Conservation (phyloP, 2,329 filamentous ascomycete species). For the Arthrobotrys sinensis region DNA sequence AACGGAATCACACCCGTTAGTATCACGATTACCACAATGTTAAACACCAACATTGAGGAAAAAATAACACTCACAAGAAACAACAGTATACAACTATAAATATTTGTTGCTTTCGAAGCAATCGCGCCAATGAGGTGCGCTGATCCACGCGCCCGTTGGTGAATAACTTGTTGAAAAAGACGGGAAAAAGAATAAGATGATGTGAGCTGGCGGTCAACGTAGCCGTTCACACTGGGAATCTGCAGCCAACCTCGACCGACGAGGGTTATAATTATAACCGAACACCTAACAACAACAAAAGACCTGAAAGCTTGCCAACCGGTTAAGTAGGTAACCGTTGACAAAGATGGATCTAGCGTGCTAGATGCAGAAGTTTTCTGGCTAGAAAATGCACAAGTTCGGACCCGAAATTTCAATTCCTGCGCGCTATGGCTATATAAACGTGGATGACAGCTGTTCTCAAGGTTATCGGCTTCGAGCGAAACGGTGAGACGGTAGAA, state of each 20-base stretch:
- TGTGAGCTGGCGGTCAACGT: slow-evolving; percentile 55
- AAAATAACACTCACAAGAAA: slow-evolving; percentile 11
- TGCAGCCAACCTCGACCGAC: slow-evolving; percentile 38
- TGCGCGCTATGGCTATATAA: slow-evolving; percentile 32
- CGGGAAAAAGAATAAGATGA: slow-evolving; percentile 22
- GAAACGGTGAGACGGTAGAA: slow-evolving; percentile 37
- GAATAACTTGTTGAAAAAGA: slow-evolving; percentile 6
- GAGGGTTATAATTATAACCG: slow-evolving; percentile 14
- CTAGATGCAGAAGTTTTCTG: slow-evolving; percentile 27
- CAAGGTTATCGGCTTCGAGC: slow-evolving; percentile 42
- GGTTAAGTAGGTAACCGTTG: slow-evolving; percentile 22
- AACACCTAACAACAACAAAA: slow-evolving; percentile 42
- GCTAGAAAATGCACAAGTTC: slow-evolving; percentile 37
- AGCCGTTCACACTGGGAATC: slow-evolving; percentile 48
- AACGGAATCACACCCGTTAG: slow-evolving; percentile 37
- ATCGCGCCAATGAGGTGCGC: slow-evolving; percentile 4
- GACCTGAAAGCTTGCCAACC: neutral
- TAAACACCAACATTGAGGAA: slow-evolving; percentile 16
- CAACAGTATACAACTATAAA: slow-evolving; percentile 30
- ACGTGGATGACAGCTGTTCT: slow-evolving; percentile 50
- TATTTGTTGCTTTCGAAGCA: slow-evolving; percentile 22
- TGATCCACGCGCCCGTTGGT: slow-evolving; percentile 17
- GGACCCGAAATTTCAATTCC: slow-evolving; percentile 9
- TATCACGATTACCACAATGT: slow-evolving; percentile 18
- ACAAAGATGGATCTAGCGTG: neutral